Base-by-base conservation (phyloP, 306 rosid genomes). In the Cyclanthera cordifolia region DNA sequence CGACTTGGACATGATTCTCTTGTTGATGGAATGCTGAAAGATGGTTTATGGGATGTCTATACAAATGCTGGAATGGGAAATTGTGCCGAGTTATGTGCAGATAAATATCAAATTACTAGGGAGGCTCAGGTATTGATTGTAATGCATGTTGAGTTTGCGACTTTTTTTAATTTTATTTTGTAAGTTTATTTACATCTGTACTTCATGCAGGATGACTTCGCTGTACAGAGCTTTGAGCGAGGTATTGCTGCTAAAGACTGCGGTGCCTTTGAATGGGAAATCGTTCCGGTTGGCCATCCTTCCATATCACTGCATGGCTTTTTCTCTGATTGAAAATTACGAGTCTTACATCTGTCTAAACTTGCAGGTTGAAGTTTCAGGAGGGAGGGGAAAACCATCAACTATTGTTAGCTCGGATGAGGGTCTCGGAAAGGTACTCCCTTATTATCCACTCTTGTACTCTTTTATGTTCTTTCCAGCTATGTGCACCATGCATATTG, bases 1-100 rank as follows among this genome's bases (percentile, higher is more conserved):
- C 91, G 99, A 69, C 94, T 90, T 66, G 99, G 99, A 72, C 97
- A 94, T 47, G 99, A 94, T 84, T 76, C 99, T 56, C 89, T 94
- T 65, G 96, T 94, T 66, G 99, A 94, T 79, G 99, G 97, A 67
- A 81, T 94, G 97, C 67, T 94, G 85, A 94, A 88, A 73, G 99
- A 94, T 81, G 99, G 99, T 73, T 56, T 94, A 75, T 88, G 95
- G 97, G 99, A 94, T 79, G 99, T 86, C 70, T 94, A 88, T 74
- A 81, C 82, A 34, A 94, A 94, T 74, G 77, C 53, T 67, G 97
- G 95, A 67, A 94, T 94, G 99, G 99, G 99, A 71, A 81, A 78
- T 10, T 94, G 99, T 52, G 99, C 99, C 61, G 99, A 94, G 74
- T 69, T 88, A 34, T 94, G 99, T 80, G 99, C 96, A 45, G 99